Base-by-base conservation (phyloP, 805 yeast species). In the Yarrowia hollandica region DNA sequence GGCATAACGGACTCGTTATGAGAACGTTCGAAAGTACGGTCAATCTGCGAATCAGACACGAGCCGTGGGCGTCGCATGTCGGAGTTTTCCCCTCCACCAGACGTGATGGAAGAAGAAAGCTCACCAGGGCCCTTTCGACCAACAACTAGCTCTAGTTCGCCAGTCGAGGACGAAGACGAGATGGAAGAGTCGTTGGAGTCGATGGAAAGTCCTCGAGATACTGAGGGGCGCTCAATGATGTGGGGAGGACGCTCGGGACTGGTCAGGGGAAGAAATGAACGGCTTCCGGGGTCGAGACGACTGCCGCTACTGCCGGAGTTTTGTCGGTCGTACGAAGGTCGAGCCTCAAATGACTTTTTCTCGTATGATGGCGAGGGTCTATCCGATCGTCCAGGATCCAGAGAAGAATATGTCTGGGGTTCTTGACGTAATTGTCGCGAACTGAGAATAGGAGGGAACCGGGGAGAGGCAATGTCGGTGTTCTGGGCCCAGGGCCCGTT, bases 161-260 rank as follows among this genome's bases (percentile, higher is more conserved):
- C 58, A 2, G 44, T 52, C 9, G 58, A 52, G 14, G 58, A 52
- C 3, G 58, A 52, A 7, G 58, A 52, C 3, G 58, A 52, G 34
- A 52, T 28, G 16, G 58, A 52, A 25, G 58, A 52, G 44, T 52
- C 58, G 35, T 34, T 52, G 26, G 58, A 52, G 44, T 52, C 58
- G 10, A 52, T 52, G 25, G 58, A 52, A 11, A 52, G 35, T 2
- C 58, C 58, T 8, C 58, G 44, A 0, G 42, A 35, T 10, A 52
- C 58, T 3, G 58, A 15, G 4, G 58, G 58, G 1, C 58, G 39
- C 22, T 48, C 55, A 31, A 48, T 33, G 15, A 48, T 15, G 11
- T 48, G 55, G 2, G 55, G 55, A 22, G 55, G 55, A 14, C 55
- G 39, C 5, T 48, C 55, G 2, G 38, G 39, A 1, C 30, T 21